Conservation (phyloP, 306 rosid species). For the Aeschynomene evenia region DNA sequence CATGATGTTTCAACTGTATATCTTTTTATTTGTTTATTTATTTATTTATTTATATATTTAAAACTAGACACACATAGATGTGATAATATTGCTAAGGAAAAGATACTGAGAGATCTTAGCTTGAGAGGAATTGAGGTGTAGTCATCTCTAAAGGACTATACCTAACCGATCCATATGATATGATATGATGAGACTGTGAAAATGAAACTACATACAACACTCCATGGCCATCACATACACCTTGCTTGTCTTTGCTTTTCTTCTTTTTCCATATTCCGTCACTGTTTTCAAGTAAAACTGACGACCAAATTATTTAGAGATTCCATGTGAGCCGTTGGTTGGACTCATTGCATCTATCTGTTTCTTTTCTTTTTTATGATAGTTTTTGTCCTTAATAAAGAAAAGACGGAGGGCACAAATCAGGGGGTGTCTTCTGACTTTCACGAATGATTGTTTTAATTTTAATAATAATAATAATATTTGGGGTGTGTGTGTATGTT, state of each 20-base stretch:
- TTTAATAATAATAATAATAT: neutral
- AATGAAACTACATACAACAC: constrained; percentile 33
- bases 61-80: no score
- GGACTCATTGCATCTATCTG: neutral
- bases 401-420: neutral
- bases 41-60: no score
- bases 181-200: constrained; percentile 47
- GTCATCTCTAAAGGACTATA: neutral
- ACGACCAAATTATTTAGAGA: constrained; percentile 40
- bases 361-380: neutral
- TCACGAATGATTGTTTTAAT: neutral
- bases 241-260: constrained; percentile 29
- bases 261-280: constrained; percentile 16
- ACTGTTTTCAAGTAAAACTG: constrained; percentile 53
- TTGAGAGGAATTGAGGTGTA: neutral
- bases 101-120: constrained; percentile 25
- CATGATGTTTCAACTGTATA: neutral
- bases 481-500: no score
- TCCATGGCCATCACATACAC: constrained; percentile 20
- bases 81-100: neutral
- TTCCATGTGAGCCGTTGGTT: constrained; percentile 29
- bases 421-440: neutral
- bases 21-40: neutral
- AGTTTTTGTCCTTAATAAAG: neutral
- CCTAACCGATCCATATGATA: constrained; percentile 41